Evolutionary conservation across 225 moss, liverwort and hornwort genomes (phyloP).

Genomic region (Pseudisothecium myosuroides): DNA sequence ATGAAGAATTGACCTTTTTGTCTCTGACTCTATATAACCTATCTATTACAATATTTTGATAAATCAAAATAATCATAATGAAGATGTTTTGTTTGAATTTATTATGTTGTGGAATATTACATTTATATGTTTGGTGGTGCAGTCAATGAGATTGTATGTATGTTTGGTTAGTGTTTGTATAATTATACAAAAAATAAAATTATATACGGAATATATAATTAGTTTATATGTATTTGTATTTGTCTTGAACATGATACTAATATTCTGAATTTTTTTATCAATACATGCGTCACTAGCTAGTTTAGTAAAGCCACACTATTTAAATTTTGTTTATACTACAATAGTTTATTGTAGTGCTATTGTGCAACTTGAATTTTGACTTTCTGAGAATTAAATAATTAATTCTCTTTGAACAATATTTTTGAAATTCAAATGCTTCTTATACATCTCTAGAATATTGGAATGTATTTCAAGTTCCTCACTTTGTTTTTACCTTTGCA

Average conservation of each 20-base stretch:
- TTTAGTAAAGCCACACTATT: not conserved
- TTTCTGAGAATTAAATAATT: not conserved
- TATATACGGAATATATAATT: too few relatives aligned
- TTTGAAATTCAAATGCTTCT: fast-evolving
- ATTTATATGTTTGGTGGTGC: not conserved
- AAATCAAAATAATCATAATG: not conserved
- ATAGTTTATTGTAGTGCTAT: not conserved
- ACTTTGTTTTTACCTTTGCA: not conserved
- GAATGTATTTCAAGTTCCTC: not conserved
- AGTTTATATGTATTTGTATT: not conserved
- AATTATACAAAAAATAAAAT: too few relatives aligned
- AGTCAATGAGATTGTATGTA: too few relatives aligned
- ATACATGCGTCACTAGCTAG: too few relatives aligned
- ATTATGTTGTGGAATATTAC: not conserved
- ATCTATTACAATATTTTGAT: too few relatives aligned
- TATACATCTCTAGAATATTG: not conserved
- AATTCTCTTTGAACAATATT: fast-evolving
- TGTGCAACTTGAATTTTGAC: not conserved
- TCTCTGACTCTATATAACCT: too few relatives aligned
- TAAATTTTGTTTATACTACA: too few relatives aligned
- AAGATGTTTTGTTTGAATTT: not conserved
- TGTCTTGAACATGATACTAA: not conserved
- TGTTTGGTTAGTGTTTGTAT: too few relatives aligned
- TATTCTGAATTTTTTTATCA: not conserved
- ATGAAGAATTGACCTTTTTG: too few relatives aligned